Percentiles rank a stretch among this genome's conserved stretches.
phyloP scores from a whole-genome alignment of 2,329 filamentous ascomycete species.

The Arthrinium puccinioides region DNA sequence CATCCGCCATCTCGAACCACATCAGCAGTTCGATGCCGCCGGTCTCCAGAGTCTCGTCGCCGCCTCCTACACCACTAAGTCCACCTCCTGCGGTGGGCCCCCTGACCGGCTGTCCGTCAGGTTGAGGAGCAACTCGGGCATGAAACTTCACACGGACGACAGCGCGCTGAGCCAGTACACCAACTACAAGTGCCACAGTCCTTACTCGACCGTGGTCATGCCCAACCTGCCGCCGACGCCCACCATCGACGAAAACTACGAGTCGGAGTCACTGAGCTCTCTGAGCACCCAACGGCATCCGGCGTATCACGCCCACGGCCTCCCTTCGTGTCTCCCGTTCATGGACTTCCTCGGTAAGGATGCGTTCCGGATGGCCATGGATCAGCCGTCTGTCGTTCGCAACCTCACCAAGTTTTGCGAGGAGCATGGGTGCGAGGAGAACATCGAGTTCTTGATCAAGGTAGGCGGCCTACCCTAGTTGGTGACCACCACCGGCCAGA shows the following conservation, averaged over 20 bases:
- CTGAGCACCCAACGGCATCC: no score
- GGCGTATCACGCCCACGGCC: no score
- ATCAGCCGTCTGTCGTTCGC: slow-evolving; percentile 37
- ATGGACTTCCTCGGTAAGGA: slow-evolving; percentile 42
- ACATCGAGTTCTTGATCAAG: slow-evolving; percentile 44
- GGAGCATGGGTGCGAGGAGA: slow-evolving; percentile 35
- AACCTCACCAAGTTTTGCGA: slow-evolving; percentile 44
- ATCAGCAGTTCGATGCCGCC: slow-evolving; percentile 1
- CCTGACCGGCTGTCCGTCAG: slow-evolving; percentile 16
- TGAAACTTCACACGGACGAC: slow-evolving; percentile 37
- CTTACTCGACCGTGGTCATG: not conserved
- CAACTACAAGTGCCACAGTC: slow-evolving; percentile 31
- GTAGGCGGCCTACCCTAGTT: slow-evolving; percentile 19
- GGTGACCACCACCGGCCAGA: not conserved
- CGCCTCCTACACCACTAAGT: slow-evolving; percentile 5
- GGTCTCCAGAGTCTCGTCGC: slow-evolving; percentile 8
- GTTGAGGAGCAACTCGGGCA: slow-evolving; percentile 37
- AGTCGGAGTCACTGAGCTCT: not conserved
- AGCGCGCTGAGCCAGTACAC: slow-evolving; percentile 37
- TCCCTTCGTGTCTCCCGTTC: slow-evolving; percentile 17
- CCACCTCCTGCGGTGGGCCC: slow-evolving; percentile 9
- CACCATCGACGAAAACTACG: slow-evolving; percentile 6
- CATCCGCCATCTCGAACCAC: no score
- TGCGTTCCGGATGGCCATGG: slow-evolving; percentile 42
- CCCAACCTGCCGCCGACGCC: slow-evolving; percentile 18